Conservation (phyloP, 106 monocot genomes). For the Hemerocallis citrina region DNA sequence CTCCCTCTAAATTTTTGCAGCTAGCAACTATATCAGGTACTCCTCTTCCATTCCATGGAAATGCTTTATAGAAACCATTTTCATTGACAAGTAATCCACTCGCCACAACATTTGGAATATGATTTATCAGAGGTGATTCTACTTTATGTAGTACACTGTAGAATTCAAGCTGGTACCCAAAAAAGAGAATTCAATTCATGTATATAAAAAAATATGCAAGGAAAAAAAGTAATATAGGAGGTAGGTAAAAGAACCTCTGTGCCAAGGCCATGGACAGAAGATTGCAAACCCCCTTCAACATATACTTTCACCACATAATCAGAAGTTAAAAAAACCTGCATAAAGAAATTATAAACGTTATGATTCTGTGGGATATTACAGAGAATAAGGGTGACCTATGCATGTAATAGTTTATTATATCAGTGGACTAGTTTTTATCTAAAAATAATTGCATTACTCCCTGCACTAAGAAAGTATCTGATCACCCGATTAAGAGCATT, state of each 20-base stretch:
- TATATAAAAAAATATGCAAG: slow-evolving; percentile 1
- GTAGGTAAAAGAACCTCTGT: slow-evolving; percentile 56
- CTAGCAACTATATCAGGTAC: slow-evolving; percentile 41
- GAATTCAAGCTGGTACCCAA: slow-evolving; percentile 72
- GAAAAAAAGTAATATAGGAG: slow-evolving; percentile 4
- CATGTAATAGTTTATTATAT: background rate
- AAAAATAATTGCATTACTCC: no score
- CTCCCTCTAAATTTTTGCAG: slow-evolving; percentile 9
- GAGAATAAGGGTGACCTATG: no score
- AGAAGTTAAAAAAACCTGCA: slow-evolving; percentile 84
- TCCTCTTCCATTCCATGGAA: slow-evolving; percentile 71
- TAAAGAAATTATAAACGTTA: slow-evolving; percentile 5
- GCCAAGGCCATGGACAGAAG: slow-evolving; percentile 57
- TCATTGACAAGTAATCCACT: slow-evolving; percentile 68
- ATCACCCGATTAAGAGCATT: no score
- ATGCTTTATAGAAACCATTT: slow-evolving; percentile 31
- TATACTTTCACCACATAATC: slow-evolving; percentile 76
- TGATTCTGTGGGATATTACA: background rate
- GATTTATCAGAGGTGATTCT: slow-evolving; percentile 46
- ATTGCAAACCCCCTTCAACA: slow-evolving; percentile 71
- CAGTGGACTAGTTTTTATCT: no score
- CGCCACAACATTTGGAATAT: slow-evolving; percentile 67
- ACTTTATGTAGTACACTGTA: slow-evolving; percentile 52
- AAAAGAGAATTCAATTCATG: slow-evolving; percentile 7
- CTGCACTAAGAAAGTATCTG: no score